Percentiles rank a stretch among this genome's conserved stretches.
These are phyloP conservation scores for Paxillus rubicundulus DNA, from an alignment of 768 basidiomycete genomes.

Conservation along the genomic window DNA sequence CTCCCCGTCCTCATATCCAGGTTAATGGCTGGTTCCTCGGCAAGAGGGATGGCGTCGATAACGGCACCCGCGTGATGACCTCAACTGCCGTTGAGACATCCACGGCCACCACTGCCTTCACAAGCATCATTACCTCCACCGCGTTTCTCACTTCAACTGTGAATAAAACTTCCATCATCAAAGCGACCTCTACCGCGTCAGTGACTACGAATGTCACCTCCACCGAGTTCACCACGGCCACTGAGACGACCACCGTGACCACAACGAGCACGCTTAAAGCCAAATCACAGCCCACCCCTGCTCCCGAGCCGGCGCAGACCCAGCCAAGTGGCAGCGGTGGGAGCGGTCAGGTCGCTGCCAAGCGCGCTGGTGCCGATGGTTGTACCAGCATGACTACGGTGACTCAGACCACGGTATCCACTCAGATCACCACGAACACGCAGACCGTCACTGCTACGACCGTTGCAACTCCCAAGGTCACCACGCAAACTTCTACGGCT, in stretches of 20 bases:
- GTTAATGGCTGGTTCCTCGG: background rate
- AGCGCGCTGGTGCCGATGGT: background rate
- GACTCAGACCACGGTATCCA: background rate
- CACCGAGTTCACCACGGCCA: background rate
- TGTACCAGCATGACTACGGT: background rate
- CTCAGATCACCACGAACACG: background rate
- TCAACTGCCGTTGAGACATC: background rate
- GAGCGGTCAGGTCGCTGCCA: background rate
- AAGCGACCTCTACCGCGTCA: background rate
- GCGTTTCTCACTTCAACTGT: background rate
- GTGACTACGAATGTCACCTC: background rate
- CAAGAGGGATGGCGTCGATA: background rate
- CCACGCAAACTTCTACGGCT: background rate
- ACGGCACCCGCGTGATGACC: background rate
- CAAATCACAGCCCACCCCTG: background rate
- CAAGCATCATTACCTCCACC: background rate
- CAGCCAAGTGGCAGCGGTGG: background rate
- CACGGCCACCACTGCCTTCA: background rate
- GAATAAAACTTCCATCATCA: background rate
- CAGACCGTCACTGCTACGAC: conserved; percentile 1
- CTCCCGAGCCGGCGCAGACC: background rate
- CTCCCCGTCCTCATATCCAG: background rate
- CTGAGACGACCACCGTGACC: background rate
- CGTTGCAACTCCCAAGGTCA: background rate
- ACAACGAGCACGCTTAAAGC: background rate